Conservation (phyloP, 2,329 filamentous ascomycete genomes). For the Volutella citrinella region DNA sequence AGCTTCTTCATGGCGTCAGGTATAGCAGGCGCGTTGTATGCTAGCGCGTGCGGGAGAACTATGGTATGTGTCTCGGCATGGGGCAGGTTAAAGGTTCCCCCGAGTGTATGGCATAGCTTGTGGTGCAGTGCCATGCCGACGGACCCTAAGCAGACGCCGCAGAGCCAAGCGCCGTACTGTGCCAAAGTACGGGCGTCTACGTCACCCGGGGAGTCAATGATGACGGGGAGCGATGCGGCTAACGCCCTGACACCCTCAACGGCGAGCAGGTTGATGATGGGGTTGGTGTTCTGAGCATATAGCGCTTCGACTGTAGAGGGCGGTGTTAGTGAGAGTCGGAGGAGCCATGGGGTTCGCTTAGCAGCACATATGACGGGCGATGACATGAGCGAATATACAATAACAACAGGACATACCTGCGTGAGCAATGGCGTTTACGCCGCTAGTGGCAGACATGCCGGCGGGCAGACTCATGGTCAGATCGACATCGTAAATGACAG, state of each 20-base stretch:
- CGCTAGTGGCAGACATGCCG: no score
- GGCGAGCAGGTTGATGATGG: conserved; percentile 56
- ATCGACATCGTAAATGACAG: no score
- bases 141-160: conserved; percentile 56
- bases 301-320: conserved; percentile 61
- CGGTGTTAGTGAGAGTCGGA: no score
- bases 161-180: conserved; percentile 64
- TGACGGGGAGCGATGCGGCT: conserved; percentile 48
- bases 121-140: conserved; percentile 65
- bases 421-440: no score
- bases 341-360: no score
- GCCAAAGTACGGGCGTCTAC: conserved; percentile 29
- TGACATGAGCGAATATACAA: no score
- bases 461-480: no score
- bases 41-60: conserved; percentile 59
- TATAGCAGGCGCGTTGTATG: conserved; percentile 58
- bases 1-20: conserved; percentile 51
- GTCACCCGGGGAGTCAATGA: conserved; percentile 40
- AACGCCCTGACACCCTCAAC: conserved; percentile 44
- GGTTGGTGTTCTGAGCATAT: conserved; percentile 60
- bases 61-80: conserved; percentile 65
- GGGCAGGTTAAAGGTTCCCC: conserved; percentile 61
- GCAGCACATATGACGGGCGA: no score
- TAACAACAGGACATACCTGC: no score
- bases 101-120: conserved; percentile 64